phyloP scores from a whole-genome alignment of 2,329 filamentous ascomycete species.

The Xylariales sp. region DNA sequence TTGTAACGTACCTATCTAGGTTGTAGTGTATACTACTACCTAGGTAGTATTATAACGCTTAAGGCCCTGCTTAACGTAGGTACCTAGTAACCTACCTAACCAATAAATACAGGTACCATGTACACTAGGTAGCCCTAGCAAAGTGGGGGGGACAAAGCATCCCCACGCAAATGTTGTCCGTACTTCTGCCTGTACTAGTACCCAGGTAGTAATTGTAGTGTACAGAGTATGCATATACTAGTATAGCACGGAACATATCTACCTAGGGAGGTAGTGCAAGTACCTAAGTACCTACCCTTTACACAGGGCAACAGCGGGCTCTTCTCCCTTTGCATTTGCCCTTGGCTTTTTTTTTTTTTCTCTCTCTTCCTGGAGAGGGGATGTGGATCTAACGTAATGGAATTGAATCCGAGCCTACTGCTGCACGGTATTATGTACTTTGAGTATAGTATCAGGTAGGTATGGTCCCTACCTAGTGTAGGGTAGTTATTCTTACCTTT shows the following conservation, averaged over 20 bases:
- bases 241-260: neutral
- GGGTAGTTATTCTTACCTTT: neutral
- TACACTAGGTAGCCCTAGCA: slow-evolving; percentile 2
- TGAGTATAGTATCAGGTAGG: too few species aligned
- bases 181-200: too few species aligned
- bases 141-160: slow-evolving; percentile 2
- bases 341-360: neutral
- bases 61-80: slow-evolving; percentile 8
- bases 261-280: neutral
- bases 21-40: neutral
- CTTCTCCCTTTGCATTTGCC: neutral
- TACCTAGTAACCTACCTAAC: neutral
- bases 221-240: too few species aligned
- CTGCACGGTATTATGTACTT: too few species aligned
- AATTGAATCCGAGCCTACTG: slow-evolving; percentile 9
- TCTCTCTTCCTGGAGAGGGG: slow-evolving; percentile 5
- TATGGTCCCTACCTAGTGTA: neutral
- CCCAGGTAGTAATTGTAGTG: too few species aligned
- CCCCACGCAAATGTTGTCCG: too few species aligned
- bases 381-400: slow-evolving; percentile 9
- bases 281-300: neutral
- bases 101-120: too few species aligned
- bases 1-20: neutral
- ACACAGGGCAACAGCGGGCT: slow-evolving; percentile 19
- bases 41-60: neutral